Conservation (phyloP, 2,329 filamentous ascomycete species). For the Pseudomassariella vexata region DNA sequence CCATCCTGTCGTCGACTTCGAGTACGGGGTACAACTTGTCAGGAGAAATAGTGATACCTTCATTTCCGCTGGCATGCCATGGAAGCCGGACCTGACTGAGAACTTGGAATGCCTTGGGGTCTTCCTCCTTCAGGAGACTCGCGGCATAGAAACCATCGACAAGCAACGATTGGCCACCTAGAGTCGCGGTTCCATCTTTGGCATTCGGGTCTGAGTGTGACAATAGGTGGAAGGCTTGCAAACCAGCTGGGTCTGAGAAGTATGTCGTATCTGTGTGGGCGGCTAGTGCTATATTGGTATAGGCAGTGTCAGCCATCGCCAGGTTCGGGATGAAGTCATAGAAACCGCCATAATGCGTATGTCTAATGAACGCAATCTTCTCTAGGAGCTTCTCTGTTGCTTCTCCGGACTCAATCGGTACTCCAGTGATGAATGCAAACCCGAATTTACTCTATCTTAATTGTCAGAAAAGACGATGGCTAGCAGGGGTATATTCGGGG, state of each 20-base stretch:
- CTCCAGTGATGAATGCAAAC: conserved; percentile 70
- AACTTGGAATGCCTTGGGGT: conserved; percentile 48
- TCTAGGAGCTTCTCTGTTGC: conserved; percentile 71
- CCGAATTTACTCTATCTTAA: conserved; percentile 57
- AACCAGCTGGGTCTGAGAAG: conserved; percentile 83
- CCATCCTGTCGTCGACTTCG: conserved; percentile 40
- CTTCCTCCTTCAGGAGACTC: conserved; percentile 45
- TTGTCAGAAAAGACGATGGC: conserved; percentile 2
- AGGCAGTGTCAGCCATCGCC: conserved; percentile 82
- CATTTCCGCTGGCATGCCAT: conserved; percentile 85
- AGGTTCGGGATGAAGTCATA: conserved; percentile 86
- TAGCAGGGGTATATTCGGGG: background rate
- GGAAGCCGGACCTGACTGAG: conserved; percentile 56
- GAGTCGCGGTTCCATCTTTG: conserved; percentile 9
- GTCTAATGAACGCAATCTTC: conserved; percentile 78
- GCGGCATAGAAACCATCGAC: conserved; percentile 83
- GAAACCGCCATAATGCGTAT: conserved; percentile 81
- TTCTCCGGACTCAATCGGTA: conserved; percentile 59
- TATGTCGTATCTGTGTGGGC: conserved; percentile 95
- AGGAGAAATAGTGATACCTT: conserved; percentile 74
- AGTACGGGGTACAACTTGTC: conserved; percentile 67
- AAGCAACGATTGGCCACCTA: conserved; percentile 73
- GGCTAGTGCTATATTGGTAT: conserved; percentile 76
- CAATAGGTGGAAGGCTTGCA: conserved; percentile 89
- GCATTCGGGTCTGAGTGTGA: conserved; percentile 50